Evolutionary conservation across 805 yeast genomes (phyloP), one percentile per base, ranked within the genome.

Genomic region (Lachancea fermentati): DNA sequence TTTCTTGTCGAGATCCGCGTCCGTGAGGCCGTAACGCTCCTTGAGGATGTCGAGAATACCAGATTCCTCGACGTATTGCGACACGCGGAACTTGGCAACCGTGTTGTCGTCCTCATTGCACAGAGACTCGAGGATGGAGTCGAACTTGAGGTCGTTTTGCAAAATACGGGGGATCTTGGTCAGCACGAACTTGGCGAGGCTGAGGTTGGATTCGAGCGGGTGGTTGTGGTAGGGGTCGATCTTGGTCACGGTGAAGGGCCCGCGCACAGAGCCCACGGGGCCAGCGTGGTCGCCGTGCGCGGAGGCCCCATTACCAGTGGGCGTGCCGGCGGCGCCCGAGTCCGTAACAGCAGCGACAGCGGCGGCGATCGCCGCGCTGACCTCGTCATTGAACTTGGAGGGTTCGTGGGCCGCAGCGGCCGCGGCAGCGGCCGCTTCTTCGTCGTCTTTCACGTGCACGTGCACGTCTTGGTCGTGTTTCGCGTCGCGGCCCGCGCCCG

Each of bases 161-260:
- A 61, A 38, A 29, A 61, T 60, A 28, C 53, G 52, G 11, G 64
- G 62, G 13, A 60, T 55, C 41, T 61, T 61, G 4, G 61, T 58
- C 36, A 60, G 43, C 3, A 61, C 62, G 33, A 58, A 61, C 40
- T 54, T 57, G 19, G 54, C 54, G 28, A 61, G 37, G 0, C 58
- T 34, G 33, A 61, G 41, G 43, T 61, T 61, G 19, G 58, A 49
- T 34, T 58, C 62, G 31, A 60, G 40, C 6, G 66, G 58, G 37
- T 61, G 66, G 38, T 56, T 57, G 44, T 61, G 66, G 30, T 58
- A 58, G 4, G 63, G 63, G 19, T 58, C 60, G 19, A 60, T 58
- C 40, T 60, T 60, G 3, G 64, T 61, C 9, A 61, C 64, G 13
- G 57, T 52, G 39, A 58, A 61, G 19, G 63, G 64, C 2, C 65